Evolutionary conservation across 129 eudicot species (phyloP), one percentile per base, ranked within the genome.

Genomic region (Flaveria robusta): DNA sequence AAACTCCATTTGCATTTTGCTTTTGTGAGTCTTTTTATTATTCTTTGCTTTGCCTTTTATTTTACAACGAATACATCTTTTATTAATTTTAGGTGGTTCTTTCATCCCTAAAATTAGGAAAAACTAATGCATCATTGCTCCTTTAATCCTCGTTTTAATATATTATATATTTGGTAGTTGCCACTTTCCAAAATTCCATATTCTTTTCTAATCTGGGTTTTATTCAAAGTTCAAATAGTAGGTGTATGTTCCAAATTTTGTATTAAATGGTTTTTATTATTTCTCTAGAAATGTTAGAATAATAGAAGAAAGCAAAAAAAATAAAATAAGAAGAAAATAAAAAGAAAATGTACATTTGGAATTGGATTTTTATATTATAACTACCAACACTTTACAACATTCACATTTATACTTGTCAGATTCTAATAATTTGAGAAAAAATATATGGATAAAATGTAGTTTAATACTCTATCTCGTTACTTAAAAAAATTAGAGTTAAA

Each of bases 151-250:
- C 42, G 9, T 41, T 66, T 20, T 45, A 43, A 42, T 68, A 45
- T 43, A 4, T 41, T 20, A 18, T 19, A 66, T 42, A 20, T 68
- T 11, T 68, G 39, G 50, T 66, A n/a, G 49, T 34, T 65, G 19
- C 47, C 49, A 65, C 70, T 65, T 66, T 34, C 26, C 70, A n/a
- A 37, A 65, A 9, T 65, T 62, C 68, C 20, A 37, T 34, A 65
- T 66, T n/a, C 24, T 66, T 66, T 66, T 34, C 12, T 37, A 66
- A 39, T 37, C 26, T 8, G 11, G 45, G 39, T n/a, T 66, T 34
- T 16, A 66, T 66, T 66, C 47, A 66, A 66, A 66, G 50, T 66
- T 34, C 70, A 63, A 63, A 66, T 26, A 37, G 46, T 66, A n/a
- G 70, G 39, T 66, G 70, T 34, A 34, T 27, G 70, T 34, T 65